These are phyloP conservation scores for Arabis alpina DNA, from an alignment of 345 rosid species.

Conservation along the genomic window DNA sequence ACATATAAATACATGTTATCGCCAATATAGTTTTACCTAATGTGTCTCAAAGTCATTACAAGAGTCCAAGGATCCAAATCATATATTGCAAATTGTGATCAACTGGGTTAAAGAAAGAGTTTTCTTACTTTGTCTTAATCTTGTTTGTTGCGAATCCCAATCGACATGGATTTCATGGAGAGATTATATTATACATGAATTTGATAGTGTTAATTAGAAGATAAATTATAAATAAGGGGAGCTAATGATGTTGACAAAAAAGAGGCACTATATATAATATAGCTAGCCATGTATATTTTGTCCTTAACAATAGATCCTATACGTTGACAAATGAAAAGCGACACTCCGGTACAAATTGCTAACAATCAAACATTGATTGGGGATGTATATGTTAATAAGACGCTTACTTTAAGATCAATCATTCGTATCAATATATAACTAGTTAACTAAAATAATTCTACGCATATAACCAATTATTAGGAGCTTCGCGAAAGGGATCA, in stretches of 20 bases:
- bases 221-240: background rate
- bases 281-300: background rate
- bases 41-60: constrained; percentile 17
- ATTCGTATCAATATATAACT: constrained; percentile 2
- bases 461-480: background rate
- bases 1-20: background rate
- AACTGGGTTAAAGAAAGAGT: constrained; percentile 14
- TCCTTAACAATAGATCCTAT: constrained; percentile 13
- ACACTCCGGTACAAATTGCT: constrained; percentile 1
- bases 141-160: constrained; percentile 16
- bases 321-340: constrained; percentile 12
- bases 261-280: background rate
- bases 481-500: constrained; percentile 4
- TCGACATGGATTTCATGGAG: constrained; percentile 15
- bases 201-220: constrained; percentile 1
- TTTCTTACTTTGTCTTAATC: background rate
- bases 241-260: constrained; percentile 5
- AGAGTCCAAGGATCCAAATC: constrained; percentile 16
- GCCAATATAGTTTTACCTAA: constrained; percentile 11
- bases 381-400: constrained; percentile 1
- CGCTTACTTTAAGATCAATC: background rate
- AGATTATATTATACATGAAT: constrained; percentile 16
- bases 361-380: constrained; percentile 13
- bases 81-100: constrained; percentile 4
- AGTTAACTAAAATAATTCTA: background rate